Percentiles rank a stretch among this genome's conserved stretches.
phyloP scores from a whole-genome alignment of 108 stramenopile species.

The Parietichytrium sp. region DNA sequence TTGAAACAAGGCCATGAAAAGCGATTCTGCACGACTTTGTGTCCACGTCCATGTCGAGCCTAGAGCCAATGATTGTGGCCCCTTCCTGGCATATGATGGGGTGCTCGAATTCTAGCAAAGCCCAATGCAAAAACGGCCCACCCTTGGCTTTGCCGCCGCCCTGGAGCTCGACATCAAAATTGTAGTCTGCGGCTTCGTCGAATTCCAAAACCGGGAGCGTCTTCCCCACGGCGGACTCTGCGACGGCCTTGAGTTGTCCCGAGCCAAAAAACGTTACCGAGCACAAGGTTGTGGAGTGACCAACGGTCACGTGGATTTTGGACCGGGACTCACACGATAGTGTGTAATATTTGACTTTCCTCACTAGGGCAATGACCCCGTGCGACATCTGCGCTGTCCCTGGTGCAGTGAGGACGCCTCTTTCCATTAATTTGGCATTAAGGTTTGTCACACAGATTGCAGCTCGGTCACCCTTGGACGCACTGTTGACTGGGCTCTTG shows the following conservation, averaged over 20 bases:
- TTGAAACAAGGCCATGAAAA: conserved; percentile 80
- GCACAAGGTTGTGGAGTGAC: conserved; percentile 93
- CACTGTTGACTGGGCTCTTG: conserved; percentile 66
- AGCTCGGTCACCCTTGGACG: conserved; percentile 85
- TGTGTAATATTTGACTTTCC: conserved; percentile 79
- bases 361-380: conserved; percentile 80
- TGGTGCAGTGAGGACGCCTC: conserved; percentile 78
- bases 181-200: conserved; percentile 68
- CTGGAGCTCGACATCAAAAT: conserved; percentile 69
- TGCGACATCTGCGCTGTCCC: conserved; percentile 73
- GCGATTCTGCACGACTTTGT: conserved; percentile 79
- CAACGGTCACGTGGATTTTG: conserved; percentile 88
- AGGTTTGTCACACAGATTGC: conserved; percentile 89
- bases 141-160: conserved; percentile 28
- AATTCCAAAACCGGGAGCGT: conserved; percentile 61
- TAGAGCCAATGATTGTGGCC: conserved; percentile 82
- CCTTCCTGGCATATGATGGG: conserved; percentile 82
- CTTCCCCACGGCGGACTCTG: background rate
- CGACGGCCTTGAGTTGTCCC: conserved; percentile 65
- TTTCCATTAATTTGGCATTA: conserved; percentile 84
- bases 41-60: conserved; percentile 71
- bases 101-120: conserved; percentile 79
- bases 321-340: conserved; percentile 61
- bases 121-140: conserved; percentile 76
- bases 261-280: conserved; percentile 95